Evolutionary conservation across 2,329 filamentous ascomycete species (phyloP), one percentile per base, ranked within the genome.

Genomic region (Botrytis elliptica): DNA sequence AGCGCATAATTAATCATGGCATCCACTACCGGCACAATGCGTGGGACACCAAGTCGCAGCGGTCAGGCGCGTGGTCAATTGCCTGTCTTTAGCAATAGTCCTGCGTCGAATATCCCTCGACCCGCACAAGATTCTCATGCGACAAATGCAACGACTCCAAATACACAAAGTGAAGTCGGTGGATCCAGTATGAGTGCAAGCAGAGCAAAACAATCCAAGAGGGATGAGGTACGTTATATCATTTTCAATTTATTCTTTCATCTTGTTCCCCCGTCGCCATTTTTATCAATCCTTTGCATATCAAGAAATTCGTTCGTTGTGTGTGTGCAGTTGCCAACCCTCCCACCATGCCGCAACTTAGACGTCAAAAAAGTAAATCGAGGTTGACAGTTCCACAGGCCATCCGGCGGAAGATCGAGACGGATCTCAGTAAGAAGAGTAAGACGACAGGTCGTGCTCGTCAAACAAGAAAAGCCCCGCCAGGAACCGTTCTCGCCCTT

Each of bases 341-440:
- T 52, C 49, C 57, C 25, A 57, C 65, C 68, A 74, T 42, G 70
- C 44, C 70, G 71, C 74, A 76, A 67, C 46, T 73, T 67, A 71
- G 63, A 71, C 60, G 66, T 46, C 44, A 59, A 55, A 72, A 68
- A 46, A 63, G 66, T n/a, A 70, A 57, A 38, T 36, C 68, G 66
- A 73, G 49, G 33, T 70, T 73, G 33, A 73, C 71, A 25, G 66
- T 70, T 46, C 71, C 71, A 75, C 82, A 98, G 96, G 96, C 96
- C 70, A 98, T 99, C 82, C 94, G 96, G 80, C 91, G 91, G 81
- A 98, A 98, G 86, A 92, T 99, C 87, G 96, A 99, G 86, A 95
- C 89, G 81, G 96, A 99, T 83, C 91, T 99, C 85, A 97, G 90
- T 88, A 98, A 98, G 87, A 98, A 98, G 90, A 97, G 94, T 85